Evolutionary conservation across 345 rosid species (phyloP).

Genomic region (Aquilaria sinensis): DNA sequence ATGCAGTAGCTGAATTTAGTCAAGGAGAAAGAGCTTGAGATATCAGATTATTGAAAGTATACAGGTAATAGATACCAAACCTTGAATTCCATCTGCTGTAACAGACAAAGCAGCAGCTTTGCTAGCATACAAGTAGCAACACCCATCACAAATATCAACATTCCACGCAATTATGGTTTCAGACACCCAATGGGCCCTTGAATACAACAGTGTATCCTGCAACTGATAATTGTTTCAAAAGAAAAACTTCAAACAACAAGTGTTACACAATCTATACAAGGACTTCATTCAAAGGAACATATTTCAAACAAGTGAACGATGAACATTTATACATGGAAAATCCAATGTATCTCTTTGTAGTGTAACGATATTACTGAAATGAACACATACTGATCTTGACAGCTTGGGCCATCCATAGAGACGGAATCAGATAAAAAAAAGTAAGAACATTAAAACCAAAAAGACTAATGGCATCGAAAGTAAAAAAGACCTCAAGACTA

Average conservation of each 20-base stretch:
- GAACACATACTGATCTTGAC: not conserved
- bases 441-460: not conserved
- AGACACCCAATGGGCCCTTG: constrained; percentile 73
- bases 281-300: not conserved
- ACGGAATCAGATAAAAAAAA: not conserved
- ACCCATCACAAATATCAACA: constrained; percentile 55
- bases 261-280: not conserved
- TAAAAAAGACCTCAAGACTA: not conserved
- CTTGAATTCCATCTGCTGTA: constrained; percentile 50
- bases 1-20: not conserved
- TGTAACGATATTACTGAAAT: not conserved
- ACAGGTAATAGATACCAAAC: constrained; percentile 22
- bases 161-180: constrained; percentile 69
- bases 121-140: constrained; percentile 71
- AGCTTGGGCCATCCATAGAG: not conserved
- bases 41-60: not conserved
- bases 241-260: not conserved
- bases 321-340: not conserved
- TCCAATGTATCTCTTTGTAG: not conserved
- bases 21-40: constrained; percentile 5
- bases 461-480: constrained; percentile 9
- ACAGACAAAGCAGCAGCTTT: constrained; percentile 47
- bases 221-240: constrained; percentile 28
- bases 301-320: not conserved
- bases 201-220: constrained; percentile 43